Evolutionary conservation across 257 asterid species (phyloP).

Genomic region (Plantago elongata): DNA sequence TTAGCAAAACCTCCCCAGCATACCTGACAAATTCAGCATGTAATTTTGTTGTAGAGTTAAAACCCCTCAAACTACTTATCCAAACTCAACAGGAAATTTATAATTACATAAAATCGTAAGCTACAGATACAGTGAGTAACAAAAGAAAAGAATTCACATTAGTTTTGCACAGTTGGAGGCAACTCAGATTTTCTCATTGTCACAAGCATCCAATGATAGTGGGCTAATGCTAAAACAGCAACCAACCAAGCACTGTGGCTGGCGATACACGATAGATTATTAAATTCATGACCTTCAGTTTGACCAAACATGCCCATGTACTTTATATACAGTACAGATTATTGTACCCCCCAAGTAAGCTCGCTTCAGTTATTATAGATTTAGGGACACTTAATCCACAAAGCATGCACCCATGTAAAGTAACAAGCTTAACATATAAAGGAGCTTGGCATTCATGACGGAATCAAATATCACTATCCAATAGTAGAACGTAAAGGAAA

Average conservation of each 20-base stretch:
- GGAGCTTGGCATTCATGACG: slow-evolving; percentile 6
- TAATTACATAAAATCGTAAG: slow-evolving; percentile 8
- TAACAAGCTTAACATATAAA: slow-evolving; percentile 7
- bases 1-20: slow-evolving; percentile 7
- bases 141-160: slow-evolving; percentile 11
- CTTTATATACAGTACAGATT: background rate
- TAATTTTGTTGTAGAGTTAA: background rate
- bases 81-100: slow-evolving; percentile 3
- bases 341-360: no score
- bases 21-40: slow-evolving; percentile 8
- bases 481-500: background rate
- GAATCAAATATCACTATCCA: slow-evolving; percentile 5
- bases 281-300: no score
- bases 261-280: background rate
- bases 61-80: background rate
- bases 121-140: background rate
- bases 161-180: background rate
- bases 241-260: background rate
- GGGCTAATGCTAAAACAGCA: background rate
- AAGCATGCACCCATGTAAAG: background rate
- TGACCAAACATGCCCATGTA: no score
- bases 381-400: background rate
- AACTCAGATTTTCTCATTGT: slow-evolving; percentile 6
- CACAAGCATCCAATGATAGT: background rate
- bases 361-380: no score